Evolutionary conservation across 2,329 filamentous ascomycete species (phyloP).

Genomic region (Xylariaceae sp.): DNA sequence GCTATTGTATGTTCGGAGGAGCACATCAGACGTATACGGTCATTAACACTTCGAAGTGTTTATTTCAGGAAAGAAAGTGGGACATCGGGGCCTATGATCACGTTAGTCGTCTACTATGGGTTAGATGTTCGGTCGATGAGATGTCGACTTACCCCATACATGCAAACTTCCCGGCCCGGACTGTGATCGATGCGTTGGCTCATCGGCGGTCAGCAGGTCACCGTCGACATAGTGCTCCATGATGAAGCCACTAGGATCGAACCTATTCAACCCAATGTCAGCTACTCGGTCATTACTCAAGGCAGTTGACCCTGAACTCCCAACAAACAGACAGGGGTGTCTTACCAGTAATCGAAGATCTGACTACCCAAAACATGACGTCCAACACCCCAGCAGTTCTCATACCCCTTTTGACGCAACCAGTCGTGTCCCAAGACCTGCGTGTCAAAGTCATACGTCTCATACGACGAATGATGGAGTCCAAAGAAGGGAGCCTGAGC

Average conservation of each 20-base stretch:
- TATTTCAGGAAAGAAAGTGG: conserved; percentile 26
- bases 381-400: conserved; percentile 65
- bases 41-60: not conserved
- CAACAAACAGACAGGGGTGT: not conserved
- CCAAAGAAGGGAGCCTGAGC: conserved; percentile 44
- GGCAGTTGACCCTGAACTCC: not conserved
- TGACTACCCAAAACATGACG: conserved; percentile 65
- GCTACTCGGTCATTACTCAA: not conserved
- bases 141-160: conserved; percentile 38
- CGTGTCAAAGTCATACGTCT: conserved; percentile 66
- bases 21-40: not conserved
- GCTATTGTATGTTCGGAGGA: not conserved
- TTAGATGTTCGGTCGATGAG: not conserved
- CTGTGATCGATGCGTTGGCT: conserved; percentile 40
- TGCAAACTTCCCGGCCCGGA: conserved; percentile 40
- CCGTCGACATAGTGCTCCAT: conserved; percentile 68
- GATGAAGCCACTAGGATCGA: conserved; percentile 57
- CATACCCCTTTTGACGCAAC: conserved; percentile 57
- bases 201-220: conserved; percentile 54
- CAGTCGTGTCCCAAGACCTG: conserved; percentile 67
- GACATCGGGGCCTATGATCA: conserved; percentile 25
- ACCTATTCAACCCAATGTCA: conserved; percentile 37
- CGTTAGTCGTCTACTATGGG: conserved; percentile 1
- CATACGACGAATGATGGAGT: conserved; percentile 64
- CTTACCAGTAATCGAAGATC: conserved; percentile 68